phyloP scores from a whole-genome alignment of 2,329 filamentous ascomycete species.

The Alternaria longipes region DNA sequence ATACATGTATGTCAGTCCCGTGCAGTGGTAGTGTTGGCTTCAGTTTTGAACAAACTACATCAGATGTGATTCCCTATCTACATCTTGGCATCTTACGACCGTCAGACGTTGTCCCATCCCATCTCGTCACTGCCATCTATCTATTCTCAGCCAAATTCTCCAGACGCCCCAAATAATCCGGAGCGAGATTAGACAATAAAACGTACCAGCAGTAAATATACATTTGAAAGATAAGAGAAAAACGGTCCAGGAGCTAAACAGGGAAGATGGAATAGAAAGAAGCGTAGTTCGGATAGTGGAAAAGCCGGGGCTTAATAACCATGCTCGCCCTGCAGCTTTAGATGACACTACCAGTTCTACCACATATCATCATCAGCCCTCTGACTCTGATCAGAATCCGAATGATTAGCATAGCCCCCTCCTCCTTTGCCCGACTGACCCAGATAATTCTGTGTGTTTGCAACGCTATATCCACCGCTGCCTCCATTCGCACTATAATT shows the following conservation, averaged over 20 bases:
- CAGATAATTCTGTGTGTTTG: conserved; percentile 49
- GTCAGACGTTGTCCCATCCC: background rate
- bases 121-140: background rate
- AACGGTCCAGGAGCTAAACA: background rate
- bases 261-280: background rate
- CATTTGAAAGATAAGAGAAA: background rate
- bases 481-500: conserved; percentile 33
- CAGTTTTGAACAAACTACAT: background rate
- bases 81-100: background rate
- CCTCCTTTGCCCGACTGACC: conserved; percentile 39
- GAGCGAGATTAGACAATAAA: background rate
- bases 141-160: background rate
- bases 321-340: background rate
- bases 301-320: conserved; percentile 1
- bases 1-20: too few relatives aligned
- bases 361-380: conserved; percentile 52
- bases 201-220: background rate
- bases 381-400: conserved; percentile 42
- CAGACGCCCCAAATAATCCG: background rate
- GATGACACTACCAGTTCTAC: conserved; percentile 29
- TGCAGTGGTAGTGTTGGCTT: too few relatives aligned
- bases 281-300: background rate
- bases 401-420: conserved; percentile 38
- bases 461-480: conserved; percentile 47
- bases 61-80: background rate